Evolutionary conservation across 2,329 filamentous ascomycete genomes (phyloP), one percentile per base, ranked within the genome.

Genomic region (Fusarium decemcellulare): DNA sequence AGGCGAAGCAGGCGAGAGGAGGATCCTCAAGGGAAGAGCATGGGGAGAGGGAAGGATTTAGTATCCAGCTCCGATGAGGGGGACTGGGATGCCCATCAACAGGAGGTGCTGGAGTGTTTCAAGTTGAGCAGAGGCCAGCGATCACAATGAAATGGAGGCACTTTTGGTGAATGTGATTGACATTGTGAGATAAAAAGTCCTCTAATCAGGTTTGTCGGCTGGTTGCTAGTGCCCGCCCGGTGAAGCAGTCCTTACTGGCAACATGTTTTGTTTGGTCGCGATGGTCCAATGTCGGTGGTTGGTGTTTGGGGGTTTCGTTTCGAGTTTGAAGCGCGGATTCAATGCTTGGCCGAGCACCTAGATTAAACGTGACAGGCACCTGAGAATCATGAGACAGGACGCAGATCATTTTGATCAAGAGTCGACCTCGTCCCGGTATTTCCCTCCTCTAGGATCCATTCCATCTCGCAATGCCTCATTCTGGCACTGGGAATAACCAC

Each of bases 41-140:
- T 42, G 37, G 30, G 30, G n/a, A 11, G 46, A 37, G 37, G 27
- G 18, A 34, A 44, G 34, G 54, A 15, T 48, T 62, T 34, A 9
- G 8, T 47, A 29, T 52, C 23, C 23, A 23, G 51, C 40, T 27
- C 16, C 34, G 54, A 44, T 27, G 51, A 37, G 43, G 59, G 51
- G 54, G 51, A 36, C 44, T 34, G n/a, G 39, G 43, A 67, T 59
- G 37, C 9, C 53, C 55, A 68, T 70, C 66, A 68, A 34, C 54
- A 48, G 48, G 59, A 69, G 58, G 65, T 59, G 66, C 64, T 48
- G 60, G 55, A 56, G 63, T 55, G 72, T 74, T 74, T 74, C 72
- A 74, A 61, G 65, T 74, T 57, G 63, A 74, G 61, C 68, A 48
- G 36, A 66, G n/a, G 15, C 18, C 53, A 27, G 43, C 32, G 63